Evolutionary conservation across 1,284 basidiomycete species (phyloP).

Genomic region (Erythrobasidium hasegawianum): DNA sequence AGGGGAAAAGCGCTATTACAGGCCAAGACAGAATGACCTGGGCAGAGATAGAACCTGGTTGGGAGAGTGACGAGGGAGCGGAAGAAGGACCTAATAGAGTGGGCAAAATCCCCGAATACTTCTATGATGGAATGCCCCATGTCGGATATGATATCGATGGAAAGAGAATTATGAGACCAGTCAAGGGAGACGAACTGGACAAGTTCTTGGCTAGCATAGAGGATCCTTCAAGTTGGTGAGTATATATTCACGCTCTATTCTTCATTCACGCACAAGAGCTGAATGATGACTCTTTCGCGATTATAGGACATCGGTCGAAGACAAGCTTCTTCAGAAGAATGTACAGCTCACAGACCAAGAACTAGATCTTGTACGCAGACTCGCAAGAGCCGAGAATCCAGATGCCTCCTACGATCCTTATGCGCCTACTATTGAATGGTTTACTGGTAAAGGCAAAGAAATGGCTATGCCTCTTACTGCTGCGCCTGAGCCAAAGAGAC

Average conservation of each 20-base stretch:
- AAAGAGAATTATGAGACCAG: slow-evolving; percentile 88
- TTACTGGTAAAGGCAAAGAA: slow-evolving; percentile 91
- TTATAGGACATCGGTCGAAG: slow-evolving; percentile 84
- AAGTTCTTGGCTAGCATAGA: slow-evolving; percentile 94
- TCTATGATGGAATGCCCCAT: slow-evolving; percentile 99
- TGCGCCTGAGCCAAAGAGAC: slow-evolving; percentile 92
- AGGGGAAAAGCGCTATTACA: slow-evolving; percentile 71
- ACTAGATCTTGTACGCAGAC: slow-evolving; percentile 85
- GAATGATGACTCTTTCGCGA: too few relatives aligned
- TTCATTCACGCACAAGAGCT: too few relatives aligned
- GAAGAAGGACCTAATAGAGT: slow-evolving; percentile 66
- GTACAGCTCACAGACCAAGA: slow-evolving; percentile 86
- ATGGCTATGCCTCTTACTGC: slow-evolving; percentile 87
- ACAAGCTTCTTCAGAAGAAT: slow-evolving; percentile 80
- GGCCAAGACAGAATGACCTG: slow-evolving; percentile 82
- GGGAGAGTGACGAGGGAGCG: slow-evolving; percentile 33
- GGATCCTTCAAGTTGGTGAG: slow-evolving; percentile 81
- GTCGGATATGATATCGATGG: slow-evolving; percentile 96
- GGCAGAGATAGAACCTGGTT: slow-evolving; percentile 55
- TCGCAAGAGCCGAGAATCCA: slow-evolving; percentile 87
- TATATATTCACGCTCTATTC: too few relatives aligned
- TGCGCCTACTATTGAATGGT: slow-evolving; percentile 91
- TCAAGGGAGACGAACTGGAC: slow-evolving; percentile 93
- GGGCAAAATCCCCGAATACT: slow-evolving; percentile 92
- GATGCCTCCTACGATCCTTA: slow-evolving; percentile 87